phyloP scores from a whole-genome alignment of 2,329 filamentous ascomycete species.

The Penicillium concentricum region DNA sequence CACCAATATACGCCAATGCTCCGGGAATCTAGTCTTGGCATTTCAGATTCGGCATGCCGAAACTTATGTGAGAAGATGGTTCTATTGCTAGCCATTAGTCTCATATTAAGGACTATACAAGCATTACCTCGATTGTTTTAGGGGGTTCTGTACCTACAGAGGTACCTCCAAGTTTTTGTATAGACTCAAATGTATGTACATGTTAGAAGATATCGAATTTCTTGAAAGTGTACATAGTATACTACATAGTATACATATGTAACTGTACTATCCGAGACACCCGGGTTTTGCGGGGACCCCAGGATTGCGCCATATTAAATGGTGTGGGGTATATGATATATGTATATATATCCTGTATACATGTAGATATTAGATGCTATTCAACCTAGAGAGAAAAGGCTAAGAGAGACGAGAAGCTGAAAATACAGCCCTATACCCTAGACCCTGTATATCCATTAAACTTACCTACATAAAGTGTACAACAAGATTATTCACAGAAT shows the following conservation, averaged over 20 bases:
- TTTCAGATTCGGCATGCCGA: background rate
- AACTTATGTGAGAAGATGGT: background rate
- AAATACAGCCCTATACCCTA: background rate
- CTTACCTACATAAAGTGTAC: too few relatives aligned
- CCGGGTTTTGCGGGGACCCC: constrained; percentile 8
- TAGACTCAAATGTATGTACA: background rate
- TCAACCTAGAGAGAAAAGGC: background rate
- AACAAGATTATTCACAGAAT: too few relatives aligned
- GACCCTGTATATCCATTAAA: background rate
- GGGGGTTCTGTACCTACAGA: too few relatives aligned
- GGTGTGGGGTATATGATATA: background rate
- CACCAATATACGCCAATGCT: background rate
- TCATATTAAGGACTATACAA: background rate
- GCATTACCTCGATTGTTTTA: background rate
- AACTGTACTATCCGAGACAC: background rate
- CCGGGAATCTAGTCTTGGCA: background rate
- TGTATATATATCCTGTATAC: background rate
- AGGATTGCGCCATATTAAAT: constrained; percentile 3
- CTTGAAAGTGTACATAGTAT: too few relatives aligned
- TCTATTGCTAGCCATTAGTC: background rate
- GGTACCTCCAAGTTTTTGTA: background rate
- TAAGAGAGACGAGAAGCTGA: background rate
- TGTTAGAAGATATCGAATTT: background rate
- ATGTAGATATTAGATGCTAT: background rate
- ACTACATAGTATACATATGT: too few relatives aligned